Conservation (phyloP, 192 early-diverging fungal genomes). For the Coemansia sp. region DNA sequence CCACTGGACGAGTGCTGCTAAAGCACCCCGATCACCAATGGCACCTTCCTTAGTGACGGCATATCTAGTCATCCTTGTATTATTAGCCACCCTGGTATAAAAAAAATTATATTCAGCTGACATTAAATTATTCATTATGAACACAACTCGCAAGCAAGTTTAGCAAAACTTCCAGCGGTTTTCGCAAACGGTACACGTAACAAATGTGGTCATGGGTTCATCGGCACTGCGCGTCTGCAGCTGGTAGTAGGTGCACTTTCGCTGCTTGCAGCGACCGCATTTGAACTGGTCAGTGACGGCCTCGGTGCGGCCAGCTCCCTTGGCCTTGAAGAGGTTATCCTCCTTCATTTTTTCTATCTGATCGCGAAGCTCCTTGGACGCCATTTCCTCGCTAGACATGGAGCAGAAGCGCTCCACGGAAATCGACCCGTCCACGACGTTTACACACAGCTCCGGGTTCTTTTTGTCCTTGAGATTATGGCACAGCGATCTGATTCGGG, state of each 20-base stretch:
- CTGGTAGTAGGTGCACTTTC: constrained; percentile 90
- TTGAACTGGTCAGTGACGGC: constrained; percentile 92
- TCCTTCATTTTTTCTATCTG: constrained; percentile 68
- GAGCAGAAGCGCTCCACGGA: constrained; percentile 64
- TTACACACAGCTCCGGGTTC: constrained; percentile 72
- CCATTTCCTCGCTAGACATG: constrained; percentile 90
- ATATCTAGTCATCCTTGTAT: constrained; percentile 1
- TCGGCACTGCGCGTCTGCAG: constrained; percentile 96
- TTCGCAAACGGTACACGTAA: constrained; percentile 82
- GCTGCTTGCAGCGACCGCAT: constrained; percentile 87
- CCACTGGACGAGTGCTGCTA: constrained; percentile 48
- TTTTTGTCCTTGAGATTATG: constrained; percentile 74
- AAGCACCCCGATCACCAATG: not conserved
- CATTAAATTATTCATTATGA: too few species aligned
- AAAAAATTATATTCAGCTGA: not conserved
- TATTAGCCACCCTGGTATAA: not conserved
- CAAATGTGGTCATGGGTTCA: constrained; percentile 99
- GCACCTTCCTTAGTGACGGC: not conserved
- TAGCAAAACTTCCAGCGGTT: constrained; percentile 77
- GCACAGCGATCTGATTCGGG: constrained; percentile 71
- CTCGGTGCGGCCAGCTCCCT: constrained; percentile 66
- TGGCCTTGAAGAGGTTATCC: constrained; percentile 72
- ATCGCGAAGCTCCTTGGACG: constrained; percentile 76
- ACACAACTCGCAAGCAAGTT: not conserved
- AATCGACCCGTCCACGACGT: constrained; percentile 69